Percentiles rank a stretch among this genome's conserved stretches.
Conservation (phyloP, 768 basidiomycete genomes). For the Kwoniella pini region DNA sequence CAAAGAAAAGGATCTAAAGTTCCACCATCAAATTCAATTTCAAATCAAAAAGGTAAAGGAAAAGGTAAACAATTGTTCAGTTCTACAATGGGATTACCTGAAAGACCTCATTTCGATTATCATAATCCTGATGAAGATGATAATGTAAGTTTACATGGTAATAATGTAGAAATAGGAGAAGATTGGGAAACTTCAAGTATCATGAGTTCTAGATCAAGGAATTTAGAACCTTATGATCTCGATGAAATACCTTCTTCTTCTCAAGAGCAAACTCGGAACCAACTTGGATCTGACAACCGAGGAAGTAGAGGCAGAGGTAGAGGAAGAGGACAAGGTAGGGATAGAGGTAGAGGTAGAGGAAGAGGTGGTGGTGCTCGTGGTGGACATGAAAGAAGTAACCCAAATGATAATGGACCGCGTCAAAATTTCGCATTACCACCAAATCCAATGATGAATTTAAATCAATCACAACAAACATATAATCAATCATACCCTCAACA, state of each 20-base stretch:
- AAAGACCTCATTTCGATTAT: slow-evolving; percentile 49
- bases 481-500: slow-evolving; percentile 1
- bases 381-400: not conserved
- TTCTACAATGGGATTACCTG: slow-evolving; percentile 29
- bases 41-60: not conserved
- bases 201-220: slow-evolving; percentile 30
- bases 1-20: slow-evolving; percentile 6
- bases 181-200: slow-evolving; percentile 21
- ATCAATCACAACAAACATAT: slow-evolving; percentile 16
- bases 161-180: slow-evolving; percentile 13
- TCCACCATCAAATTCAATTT: not conserved
- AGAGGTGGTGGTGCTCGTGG: slow-evolving; percentile 3
- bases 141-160: slow-evolving; percentile 32
- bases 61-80: not conserved
- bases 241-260: not conserved
- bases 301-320: slow-evolving; percentile 16
- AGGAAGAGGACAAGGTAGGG: slow-evolving; percentile 22
- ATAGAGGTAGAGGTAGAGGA: slow-evolving; percentile 20
- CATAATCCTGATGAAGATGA: slow-evolving; percentile 25
- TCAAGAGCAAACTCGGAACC: not conserved
- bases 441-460: slow-evolving; percentile 6
- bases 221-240: slow-evolving; percentile 44
- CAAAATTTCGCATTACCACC: slow-evolving; percentile 16
- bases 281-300: no score
- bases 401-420: not conserved